Percentiles rank a stretch among this genome's conserved stretches.
These are phyloP conservation scores for Leccinum imitatum DNA, from an alignment of 768 basidiomycete genomes.

Conservation along the genomic window DNA sequence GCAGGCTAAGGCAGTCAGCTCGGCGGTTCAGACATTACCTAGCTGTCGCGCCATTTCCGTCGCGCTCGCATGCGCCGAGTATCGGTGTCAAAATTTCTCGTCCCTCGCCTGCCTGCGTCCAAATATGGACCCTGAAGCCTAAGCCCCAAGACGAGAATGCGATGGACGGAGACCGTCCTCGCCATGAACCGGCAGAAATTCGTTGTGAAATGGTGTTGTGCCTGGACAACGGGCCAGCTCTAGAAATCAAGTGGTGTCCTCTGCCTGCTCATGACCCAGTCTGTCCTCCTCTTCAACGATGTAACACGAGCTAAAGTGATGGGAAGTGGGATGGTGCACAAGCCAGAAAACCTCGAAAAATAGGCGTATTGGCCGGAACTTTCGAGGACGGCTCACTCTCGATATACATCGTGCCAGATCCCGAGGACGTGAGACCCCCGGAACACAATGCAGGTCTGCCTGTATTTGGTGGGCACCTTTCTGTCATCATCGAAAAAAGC, in stretches of 20 bases:
- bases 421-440: constrained; percentile 44
- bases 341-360: constrained; percentile 45
- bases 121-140: constrained; percentile 73
- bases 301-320: not conserved
- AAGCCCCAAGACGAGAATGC: constrained; percentile 6
- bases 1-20: constrained; percentile 34
- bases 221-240: constrained; percentile 74
- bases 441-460: constrained; percentile 35
- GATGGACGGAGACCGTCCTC: constrained; percentile 27
- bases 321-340: constrained; percentile 21
- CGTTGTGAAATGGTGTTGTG: constrained; percentile 85
- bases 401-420: constrained; percentile 79
- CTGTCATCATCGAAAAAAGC: not conserved
- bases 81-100: constrained; percentile 60
- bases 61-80: constrained; percentile 58
- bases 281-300: constrained; percentile 16
- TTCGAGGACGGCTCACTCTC: constrained; percentile 87
- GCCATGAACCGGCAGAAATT: constrained; percentile 37
- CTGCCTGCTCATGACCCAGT: constrained; percentile 72
- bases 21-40: constrained; percentile 71
- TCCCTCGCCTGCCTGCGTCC: constrained; percentile 68
- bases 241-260: constrained; percentile 92
- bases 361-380: constrained; percentile 82
- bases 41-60: constrained; percentile 75
- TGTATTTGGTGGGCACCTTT: constrained; percentile 48